phyloP scores from a whole-genome alignment of 2,329 filamentous ascomycete genomes.

The Pseudogymnoascus sp. region DNA sequence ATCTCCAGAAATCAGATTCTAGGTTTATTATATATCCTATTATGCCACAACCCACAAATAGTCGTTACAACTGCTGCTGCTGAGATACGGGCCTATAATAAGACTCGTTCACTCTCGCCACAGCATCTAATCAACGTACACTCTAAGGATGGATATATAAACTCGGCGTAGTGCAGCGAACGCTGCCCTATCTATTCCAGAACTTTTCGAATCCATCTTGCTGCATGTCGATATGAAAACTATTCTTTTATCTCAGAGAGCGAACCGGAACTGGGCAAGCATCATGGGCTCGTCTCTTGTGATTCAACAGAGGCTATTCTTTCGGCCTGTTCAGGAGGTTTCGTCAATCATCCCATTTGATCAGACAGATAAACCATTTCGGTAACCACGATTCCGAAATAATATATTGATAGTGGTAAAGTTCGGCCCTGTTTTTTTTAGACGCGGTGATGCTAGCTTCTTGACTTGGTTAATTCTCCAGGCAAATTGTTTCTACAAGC shows the following conservation, averaged over 20 bases:
- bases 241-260: neutral
- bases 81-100: neutral
- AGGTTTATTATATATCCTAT: neutral
- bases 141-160: neutral
- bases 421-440: neutral
- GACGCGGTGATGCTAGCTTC: neutral
- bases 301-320: slow-evolving; percentile 2
- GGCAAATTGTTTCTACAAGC: neutral
- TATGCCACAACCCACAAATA: neutral
- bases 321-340: neutral
- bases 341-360: neutral
- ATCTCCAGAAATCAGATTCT: neutral
- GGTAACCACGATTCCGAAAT: neutral
- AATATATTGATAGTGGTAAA: slow-evolving; percentile 6
- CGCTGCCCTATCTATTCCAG: neutral
- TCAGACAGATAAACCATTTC: neutral
- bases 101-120: neutral
- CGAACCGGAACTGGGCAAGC: neutral
- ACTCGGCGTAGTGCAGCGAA: neutral
- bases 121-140: neutral
- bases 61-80: neutral
- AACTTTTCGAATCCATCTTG: neutral
- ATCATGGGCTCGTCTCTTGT: neutral
- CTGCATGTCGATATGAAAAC: neutral
- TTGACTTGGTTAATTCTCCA: neutral